phyloP scores from a whole-genome alignment of 1,284 basidiomycete species.

The Lentinula novae-zelandiae region DNA sequence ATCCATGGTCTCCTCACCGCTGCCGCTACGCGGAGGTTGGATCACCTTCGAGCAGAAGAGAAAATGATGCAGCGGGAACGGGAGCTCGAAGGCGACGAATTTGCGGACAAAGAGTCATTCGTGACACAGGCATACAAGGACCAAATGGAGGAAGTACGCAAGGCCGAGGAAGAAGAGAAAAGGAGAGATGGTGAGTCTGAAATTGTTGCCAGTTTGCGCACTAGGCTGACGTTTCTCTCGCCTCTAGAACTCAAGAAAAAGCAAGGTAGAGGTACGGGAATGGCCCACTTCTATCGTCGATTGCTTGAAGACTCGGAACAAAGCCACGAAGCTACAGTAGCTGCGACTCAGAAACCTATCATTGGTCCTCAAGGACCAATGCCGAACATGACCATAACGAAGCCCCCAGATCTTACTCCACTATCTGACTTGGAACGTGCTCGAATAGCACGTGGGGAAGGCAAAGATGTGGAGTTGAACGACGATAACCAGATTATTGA shows the following conservation, averaged over 20 bases:
- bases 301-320: constrained; percentile 80
- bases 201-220: constrained; percentile 1
- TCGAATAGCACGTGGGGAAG: constrained; percentile 61
- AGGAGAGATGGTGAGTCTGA: constrained; percentile 68
- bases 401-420: constrained; percentile 57
- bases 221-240: constrained; percentile 3
- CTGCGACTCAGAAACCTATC: constrained; percentile 59
- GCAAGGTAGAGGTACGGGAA: constrained; percentile 57
- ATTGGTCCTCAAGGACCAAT: constrained; percentile 61
- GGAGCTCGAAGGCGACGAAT: constrained; percentile 92
- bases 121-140: constrained; percentile 98
- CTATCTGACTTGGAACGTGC: constrained; percentile 73
- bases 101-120: constrained; percentile 92
- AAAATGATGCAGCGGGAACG: constrained; percentile 96
- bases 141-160: constrained; percentile 90
- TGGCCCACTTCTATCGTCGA: constrained; percentile 85
- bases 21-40: constrained; percentile 84
- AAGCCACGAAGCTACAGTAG: constrained; percentile 81
- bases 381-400: constrained; percentile 67
- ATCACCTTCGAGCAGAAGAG: constrained; percentile 94
- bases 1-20: constrained; percentile 80
- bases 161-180: constrained; percentile 90
- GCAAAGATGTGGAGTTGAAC: constrained; percentile 91
- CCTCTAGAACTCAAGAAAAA: constrained; percentile 59
- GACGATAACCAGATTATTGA: constrained; percentile 98